Percentiles rank a stretch among this genome's conserved stretches.
These are phyloP conservation scores for Fusarium caatingaense DNA, from an alignment of 2,329 filamentous ascomycete genomes.

Conservation along the genomic window DNA sequence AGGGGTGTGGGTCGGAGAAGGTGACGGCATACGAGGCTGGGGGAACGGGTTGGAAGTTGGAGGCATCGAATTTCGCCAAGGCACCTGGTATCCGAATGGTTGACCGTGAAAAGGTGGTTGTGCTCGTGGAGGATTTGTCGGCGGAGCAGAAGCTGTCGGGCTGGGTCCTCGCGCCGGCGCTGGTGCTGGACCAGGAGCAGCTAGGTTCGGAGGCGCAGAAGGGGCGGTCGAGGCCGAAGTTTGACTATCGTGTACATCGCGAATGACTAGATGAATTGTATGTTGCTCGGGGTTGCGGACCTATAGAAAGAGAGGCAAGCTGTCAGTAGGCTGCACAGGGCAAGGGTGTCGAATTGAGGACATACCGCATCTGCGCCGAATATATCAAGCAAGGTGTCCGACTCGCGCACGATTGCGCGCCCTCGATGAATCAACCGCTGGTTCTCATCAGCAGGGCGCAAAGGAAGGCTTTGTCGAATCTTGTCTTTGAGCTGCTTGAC, in stretches of 20 bases:
- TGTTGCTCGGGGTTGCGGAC: slow-evolving; percentile 59
- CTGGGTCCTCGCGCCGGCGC: slow-evolving; percentile 45
- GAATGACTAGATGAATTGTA: slow-evolving; percentile 65
- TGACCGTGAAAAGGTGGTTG: slow-evolving; percentile 36
- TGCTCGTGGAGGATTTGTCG: slow-evolving; percentile 40
- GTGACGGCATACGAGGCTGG: slow-evolving; percentile 50
- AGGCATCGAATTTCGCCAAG: slow-evolving; percentile 48
- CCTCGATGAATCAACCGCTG: slow-evolving; percentile 72
- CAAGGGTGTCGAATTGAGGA: slow-evolving; percentile 2
- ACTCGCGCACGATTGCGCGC: slow-evolving; percentile 64
- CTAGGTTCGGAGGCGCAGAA: slow-evolving; percentile 24
- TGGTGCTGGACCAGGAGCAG: slow-evolving; percentile 14
- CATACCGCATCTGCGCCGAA: slow-evolving; percentile 66
- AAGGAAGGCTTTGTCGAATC: slow-evolving; percentile 63
- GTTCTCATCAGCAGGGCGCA: slow-evolving; percentile 63
- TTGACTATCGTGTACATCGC: slow-evolving; percentile 52
- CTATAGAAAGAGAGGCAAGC: slow-evolving; percentile 45
- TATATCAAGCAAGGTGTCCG: slow-evolving; percentile 66
- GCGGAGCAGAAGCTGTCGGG: slow-evolving; percentile 40
- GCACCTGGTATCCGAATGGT: slow-evolving; percentile 46
- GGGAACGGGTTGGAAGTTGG: slow-evolving; percentile 44
- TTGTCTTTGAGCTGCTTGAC: slow-evolving; percentile 68
- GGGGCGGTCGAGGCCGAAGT: slow-evolving; percentile 41
- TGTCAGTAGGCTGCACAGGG: slow-evolving; percentile 39
- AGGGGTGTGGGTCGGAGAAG: slow-evolving; percentile 44